Conservation (phyloP, 192 early-diverging fungal species). For the Umbelopsis vinacea region DNA sequence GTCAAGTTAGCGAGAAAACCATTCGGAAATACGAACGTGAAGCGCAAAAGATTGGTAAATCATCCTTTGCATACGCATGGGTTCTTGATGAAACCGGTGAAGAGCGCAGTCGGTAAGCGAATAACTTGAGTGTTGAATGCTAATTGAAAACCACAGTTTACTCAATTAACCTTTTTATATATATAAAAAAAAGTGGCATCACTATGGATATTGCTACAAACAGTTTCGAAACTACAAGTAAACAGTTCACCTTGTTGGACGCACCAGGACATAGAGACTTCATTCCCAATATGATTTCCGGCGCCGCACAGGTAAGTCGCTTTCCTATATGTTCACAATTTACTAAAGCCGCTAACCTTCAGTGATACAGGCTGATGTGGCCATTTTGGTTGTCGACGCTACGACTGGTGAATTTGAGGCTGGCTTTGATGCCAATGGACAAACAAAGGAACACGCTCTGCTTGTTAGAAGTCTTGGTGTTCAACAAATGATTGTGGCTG, state of each 20-base stretch:
- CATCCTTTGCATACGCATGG: constrained; percentile 97
- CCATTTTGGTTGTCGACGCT: constrained; percentile 91
- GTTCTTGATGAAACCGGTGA: constrained; percentile 96
- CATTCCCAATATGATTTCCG: constrained; percentile 99
- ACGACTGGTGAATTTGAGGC: constrained; percentile 91
- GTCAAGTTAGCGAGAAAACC: constrained; percentile 86
- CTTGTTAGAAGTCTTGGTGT: constrained; percentile 93
- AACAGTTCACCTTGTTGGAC: constrained; percentile 88
- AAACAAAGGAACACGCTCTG: constrained; percentile 95
- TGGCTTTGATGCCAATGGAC: constrained; percentile 92
- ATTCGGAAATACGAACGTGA: constrained; percentile 90
- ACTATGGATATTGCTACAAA: constrained; percentile 97
- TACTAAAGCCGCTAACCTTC: neutral
- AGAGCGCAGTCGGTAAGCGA: constrained; percentile 71
- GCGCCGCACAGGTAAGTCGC: constrained; percentile 71
- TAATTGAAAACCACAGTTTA: neutral
- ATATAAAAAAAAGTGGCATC: constrained; percentile 66
- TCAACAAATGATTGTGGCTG: constrained; percentile 86
- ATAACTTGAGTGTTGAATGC: neutral
- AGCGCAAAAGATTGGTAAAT: constrained; percentile 91
- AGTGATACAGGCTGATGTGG: constrained; percentile 83
- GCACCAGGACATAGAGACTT: constrained; percentile 98
- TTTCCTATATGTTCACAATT: neutral
- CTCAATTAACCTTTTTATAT: neutral
- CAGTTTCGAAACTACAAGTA: constrained; percentile 80